phyloP scores from a whole-genome alignment of 371 early-diverging fungal genomes.

The Mucor mucedo region DNA sequence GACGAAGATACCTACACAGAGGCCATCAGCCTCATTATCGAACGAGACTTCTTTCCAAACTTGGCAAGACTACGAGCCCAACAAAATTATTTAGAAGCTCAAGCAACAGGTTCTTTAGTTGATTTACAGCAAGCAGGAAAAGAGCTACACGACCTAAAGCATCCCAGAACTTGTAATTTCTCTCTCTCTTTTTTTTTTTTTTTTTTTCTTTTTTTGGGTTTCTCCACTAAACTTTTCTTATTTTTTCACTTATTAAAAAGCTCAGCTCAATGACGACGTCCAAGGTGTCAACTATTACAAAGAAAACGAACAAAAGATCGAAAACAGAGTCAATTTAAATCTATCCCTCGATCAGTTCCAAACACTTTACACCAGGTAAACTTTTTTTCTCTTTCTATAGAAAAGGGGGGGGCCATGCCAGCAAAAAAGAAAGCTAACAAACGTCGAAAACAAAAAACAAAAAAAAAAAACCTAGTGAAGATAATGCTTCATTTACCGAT shows the following conservation, averaged over 20 bases:
- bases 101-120: slow-evolving; percentile 32
- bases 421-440: background rate
- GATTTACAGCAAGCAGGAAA: slow-evolving; percentile 33
- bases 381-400: too few species aligned
- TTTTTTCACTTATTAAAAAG: background rate
- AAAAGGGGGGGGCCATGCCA: too few species aligned
- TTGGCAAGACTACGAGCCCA: slow-evolving; percentile 68
- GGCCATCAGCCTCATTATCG: slow-evolving; percentile 77
- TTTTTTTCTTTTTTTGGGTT: background rate
- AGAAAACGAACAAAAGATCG: slow-evolving; percentile 33
- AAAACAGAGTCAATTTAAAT: slow-evolving; percentile 46
- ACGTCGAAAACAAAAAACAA: too few species aligned
- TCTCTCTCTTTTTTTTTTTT: background rate
- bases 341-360: slow-evolving; percentile 73
- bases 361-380: slow-evolving; percentile 69
- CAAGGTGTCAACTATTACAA: slow-evolving; percentile 39
- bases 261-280: background rate
- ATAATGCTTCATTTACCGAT: slow-evolving; percentile 80
- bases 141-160: slow-evolving; percentile 23
- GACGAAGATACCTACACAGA: slow-evolving; percentile 84
- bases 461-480: slow-evolving; percentile 57
- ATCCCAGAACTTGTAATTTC: slow-evolving; percentile 11
- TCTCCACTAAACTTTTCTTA: background rate
- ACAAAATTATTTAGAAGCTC: slow-evolving; percentile 52
- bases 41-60: slow-evolving; percentile 87